A percentile compares a stretch with the other conserved stretches of the same genome.
Conservation (phyloP, 352 stramenopile species). For the Globisporangium parvum region DNA sequence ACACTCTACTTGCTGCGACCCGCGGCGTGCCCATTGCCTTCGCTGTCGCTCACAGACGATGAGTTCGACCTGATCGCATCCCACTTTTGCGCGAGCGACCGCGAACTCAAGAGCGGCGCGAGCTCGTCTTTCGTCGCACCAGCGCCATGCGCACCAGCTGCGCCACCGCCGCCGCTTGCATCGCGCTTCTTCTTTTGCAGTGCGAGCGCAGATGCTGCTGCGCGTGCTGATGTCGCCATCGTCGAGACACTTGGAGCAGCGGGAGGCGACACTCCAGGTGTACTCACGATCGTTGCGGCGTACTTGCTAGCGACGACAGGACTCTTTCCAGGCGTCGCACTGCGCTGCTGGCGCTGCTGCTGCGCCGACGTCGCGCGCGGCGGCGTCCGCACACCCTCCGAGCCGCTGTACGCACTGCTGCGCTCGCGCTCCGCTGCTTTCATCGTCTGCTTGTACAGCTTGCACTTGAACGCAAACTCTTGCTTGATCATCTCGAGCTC, state of each 20-base stretch:
- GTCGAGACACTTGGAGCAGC: not conserved
- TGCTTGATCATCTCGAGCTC: conserved; percentile 62
- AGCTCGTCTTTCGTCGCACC: conserved; percentile 37
- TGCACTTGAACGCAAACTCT: conserved; percentile 71
- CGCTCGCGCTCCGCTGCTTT: conserved; percentile 16
- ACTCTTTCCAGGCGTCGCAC: not conserved
- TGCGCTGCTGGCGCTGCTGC: conserved; percentile 1
- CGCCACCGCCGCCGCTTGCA: conserved; percentile 6
- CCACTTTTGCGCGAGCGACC: conserved; percentile 45
- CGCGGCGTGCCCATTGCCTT: not conserved
- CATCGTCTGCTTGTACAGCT: conserved; percentile 45
- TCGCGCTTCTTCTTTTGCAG: conserved; percentile 10
- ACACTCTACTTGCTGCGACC: not conserved
- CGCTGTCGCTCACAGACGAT: conserved; percentile 3
- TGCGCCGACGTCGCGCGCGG: not conserved
- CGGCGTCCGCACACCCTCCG: not conserved
- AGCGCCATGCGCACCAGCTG: not conserved
- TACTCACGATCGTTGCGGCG: conserved; percentile 12
- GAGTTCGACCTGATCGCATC: conserved; percentile 20
- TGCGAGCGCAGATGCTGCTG: conserved; percentile 2
- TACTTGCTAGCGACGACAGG: conserved; percentile 14
- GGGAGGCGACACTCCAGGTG: not conserved
- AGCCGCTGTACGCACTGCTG: conserved; percentile 1
- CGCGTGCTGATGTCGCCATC: conserved; percentile 13
- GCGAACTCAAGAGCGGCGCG: conserved; percentile 50